Evolutionary conservation across 805 yeast genomes (phyloP), one percentile per base, ranked within the genome.

Genomic region (Saturnispora silvae): DNA sequence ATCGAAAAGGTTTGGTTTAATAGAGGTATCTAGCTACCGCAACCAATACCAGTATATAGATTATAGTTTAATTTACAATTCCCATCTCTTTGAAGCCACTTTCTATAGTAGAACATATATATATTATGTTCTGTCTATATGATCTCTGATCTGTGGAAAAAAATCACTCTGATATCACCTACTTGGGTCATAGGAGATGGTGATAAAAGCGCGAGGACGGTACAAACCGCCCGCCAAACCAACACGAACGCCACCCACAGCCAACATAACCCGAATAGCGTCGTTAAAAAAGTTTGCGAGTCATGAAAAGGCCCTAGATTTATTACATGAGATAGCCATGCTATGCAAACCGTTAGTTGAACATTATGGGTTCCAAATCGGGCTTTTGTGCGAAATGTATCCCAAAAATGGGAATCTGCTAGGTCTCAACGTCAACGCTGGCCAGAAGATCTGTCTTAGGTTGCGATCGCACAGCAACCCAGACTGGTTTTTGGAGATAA

Each of bases 341-440:
- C 57, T 67, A 23, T 92, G 81, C 11, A 77, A 87, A 2, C 95
- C 95, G 3, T 58, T 89, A 36, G 82, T 89, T 77, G 70, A 74
- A 41, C 71, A 72, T 29, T 67, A 75, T 42, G 67, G 70, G 4
- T 72, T 82, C 52, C 72, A 69, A 37, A 89, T 87, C 2, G 76
- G 75, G 0, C 60, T 69, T 0, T 54, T 89, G 13, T 72, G 81
- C 44, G 97, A 89, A 55, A 82, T 89, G 71, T 80, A 64, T 44
- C 97, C 97, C 3, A 77, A 70, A 43, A 65, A 72, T 49, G 63
- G 69, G 3, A 57, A 66, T 13, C 59, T 89, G 16, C 59, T 87
- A 10, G 97, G 97, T 0, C 59, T 86, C 45, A 89, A 89, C 55
- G 85, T 85, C 6, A 84, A 84, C 52, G 58, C 59, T 5, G 97